Base-by-base conservation (phyloP, 2,329 filamentous ascomycete species). In the Emydomyces testavorans region DNA sequence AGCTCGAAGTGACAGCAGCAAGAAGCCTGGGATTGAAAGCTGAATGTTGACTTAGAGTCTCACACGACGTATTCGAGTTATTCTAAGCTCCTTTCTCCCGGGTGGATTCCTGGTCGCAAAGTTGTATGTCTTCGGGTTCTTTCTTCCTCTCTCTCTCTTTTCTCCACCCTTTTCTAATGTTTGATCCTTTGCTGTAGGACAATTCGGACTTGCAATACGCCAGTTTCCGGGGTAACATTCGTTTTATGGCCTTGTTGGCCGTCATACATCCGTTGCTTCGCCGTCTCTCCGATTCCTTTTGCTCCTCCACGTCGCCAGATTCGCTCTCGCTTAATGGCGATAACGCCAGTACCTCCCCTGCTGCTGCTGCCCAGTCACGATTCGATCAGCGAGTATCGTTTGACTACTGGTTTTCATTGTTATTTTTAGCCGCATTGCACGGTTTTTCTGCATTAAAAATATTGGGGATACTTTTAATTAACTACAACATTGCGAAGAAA, bases 61-160 rank as follows among this genome's bases (percentile, higher is more conserved):
- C 83, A 95, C 62, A 85, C 86, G 4, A 80, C 84, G 56, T 98
- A 92, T 62, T 63, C 74, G 50, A 84, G 82, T 56, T 95, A 82
- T 61, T 75, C 82, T 52, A 71, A 72, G 51, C 71, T 82, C 32
- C 76, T 98, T 13, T 80, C 79, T 1, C 74, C 80, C 6, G 93
- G 92, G 56, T 98, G 92, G 92, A 84, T 98, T 49, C 84, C 83
- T 6, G 90, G 90, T 21, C 83, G 90, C 50, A 86, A 86, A 74
- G 86, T 96, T 53, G 84, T 87, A 73, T 59, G 78, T 64, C 57
- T 56, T 31, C 26, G 40, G 11, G 23, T 37, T 32, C 32, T 24
- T n/a, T n/a, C 10, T 7, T 18, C 11, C 21, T 32, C 20, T 26
- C 26, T 21, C 31, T 20, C 20, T 31, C 16, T 18, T 11, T 28